A percentile compares a stretch with the other conserved stretches of the same genome.
Evolutionary conservation across 2,329 filamentous ascomycete species (phyloP).

Genomic region (Cytospora piceicola): DNA sequence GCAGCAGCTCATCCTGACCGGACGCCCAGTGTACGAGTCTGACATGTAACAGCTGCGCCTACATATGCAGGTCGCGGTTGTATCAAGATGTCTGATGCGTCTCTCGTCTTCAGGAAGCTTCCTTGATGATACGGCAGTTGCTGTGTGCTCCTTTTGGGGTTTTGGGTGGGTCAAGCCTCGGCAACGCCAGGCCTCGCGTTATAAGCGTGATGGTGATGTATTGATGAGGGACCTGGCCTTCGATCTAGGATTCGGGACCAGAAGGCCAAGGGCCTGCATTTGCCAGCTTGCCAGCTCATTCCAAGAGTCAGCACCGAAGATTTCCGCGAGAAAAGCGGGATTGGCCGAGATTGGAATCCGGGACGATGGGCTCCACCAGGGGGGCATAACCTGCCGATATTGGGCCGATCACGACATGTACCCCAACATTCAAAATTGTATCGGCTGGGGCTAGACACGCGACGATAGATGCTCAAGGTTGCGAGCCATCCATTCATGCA

Average conservation of each 20-base stretch:
- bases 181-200: slow-evolving; percentile 5
- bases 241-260: neutral
- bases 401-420: slow-evolving; percentile 26
- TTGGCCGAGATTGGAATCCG: slow-evolving; percentile 26
- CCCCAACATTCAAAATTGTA: slow-evolving; percentile 23
- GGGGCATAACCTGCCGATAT: slow-evolving; percentile 24
- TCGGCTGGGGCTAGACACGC: slow-evolving; percentile 4
- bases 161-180: slow-evolving; percentile 7
- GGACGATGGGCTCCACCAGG: slow-evolving; percentile 21
- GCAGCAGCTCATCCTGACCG: neutral
- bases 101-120: neutral
- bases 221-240: neutral
- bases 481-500: neutral
- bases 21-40: slow-evolving; percentile 2
- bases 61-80: slow-evolving; percentile 20
- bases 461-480: slow-evolving; percentile 10
- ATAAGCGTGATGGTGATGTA: slow-evolving; percentile 1
- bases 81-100: slow-evolving; percentile 5
- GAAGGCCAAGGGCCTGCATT: neutral
- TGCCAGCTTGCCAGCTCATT: slow-evolving; percentile 10
- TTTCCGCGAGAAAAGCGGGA: slow-evolving; percentile 30
- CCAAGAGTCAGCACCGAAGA: slow-evolving; percentile 20
- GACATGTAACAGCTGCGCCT: slow-evolving; percentile 4
- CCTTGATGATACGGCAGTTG: slow-evolving; percentile 1
- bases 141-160: slow-evolving; percentile 4